Conservation (phyloP, 495 filamentous ascomycete species). For the Xylaria telfairii region DNA sequence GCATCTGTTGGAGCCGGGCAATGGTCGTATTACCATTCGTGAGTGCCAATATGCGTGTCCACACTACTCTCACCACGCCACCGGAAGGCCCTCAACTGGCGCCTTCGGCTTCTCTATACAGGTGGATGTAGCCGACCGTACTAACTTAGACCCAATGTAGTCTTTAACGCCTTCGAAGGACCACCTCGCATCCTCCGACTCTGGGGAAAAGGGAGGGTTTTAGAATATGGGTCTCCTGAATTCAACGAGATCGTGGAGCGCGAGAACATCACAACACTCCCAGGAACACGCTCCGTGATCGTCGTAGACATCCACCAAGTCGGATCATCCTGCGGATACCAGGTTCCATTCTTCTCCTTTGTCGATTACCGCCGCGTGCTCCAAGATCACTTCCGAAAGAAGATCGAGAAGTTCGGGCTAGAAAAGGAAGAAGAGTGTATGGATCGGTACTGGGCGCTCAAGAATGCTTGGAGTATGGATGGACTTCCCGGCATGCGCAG, state of each 20-base stretch:
- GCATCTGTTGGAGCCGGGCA: constrained; percentile 70
- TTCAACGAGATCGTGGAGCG: constrained; percentile 56
- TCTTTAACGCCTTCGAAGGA: constrained; percentile 72
- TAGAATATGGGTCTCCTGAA: constrained; percentile 60
- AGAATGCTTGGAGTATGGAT: constrained; percentile 61
- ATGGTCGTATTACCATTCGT: constrained; percentile 70
- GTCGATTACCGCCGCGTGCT: constrained; percentile 53
- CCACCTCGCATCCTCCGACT: constrained; percentile 71
- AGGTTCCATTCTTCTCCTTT: constrained; percentile 60
- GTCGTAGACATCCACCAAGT: constrained; percentile 72
- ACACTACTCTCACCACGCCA: neutral
- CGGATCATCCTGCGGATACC: constrained; percentile 58
- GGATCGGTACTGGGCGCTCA: constrained; percentile 65
- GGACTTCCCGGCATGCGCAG: constrained; percentile 58
- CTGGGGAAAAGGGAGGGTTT: constrained; percentile 70
- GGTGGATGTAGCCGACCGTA: neutral
- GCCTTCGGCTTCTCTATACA: neutral
- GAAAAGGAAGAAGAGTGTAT: constrained; percentile 58
- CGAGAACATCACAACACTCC: constrained; percentile 48
- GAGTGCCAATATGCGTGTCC: neutral
- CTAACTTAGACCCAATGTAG: neutral
- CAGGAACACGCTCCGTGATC: constrained; percentile 67
- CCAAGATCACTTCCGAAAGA: constrained; percentile 55
- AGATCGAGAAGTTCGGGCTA: constrained; percentile 44
- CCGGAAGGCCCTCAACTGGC: neutral